A percentile compares a stretch with the other conserved stretches of the same genome.
Conservation (phyloP, 2,329 filamentous ascomycete species). For the Bipolaris bicolor region DNA sequence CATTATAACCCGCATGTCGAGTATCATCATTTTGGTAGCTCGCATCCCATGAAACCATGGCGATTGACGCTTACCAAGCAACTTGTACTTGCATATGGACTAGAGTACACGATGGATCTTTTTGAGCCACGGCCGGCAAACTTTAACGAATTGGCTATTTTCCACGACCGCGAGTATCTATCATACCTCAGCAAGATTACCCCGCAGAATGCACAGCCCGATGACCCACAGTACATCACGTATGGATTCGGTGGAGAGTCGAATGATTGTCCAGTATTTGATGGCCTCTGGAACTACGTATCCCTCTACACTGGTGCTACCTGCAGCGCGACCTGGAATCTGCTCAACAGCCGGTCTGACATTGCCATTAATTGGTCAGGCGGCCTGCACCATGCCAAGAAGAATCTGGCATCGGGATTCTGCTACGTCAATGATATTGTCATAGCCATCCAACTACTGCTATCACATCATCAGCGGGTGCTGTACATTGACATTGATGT, state of each 20-base stretch:
- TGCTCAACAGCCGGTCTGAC: slow-evolving; percentile 84
- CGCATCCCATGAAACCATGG: slow-evolving; percentile 99
- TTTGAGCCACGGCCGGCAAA: slow-evolving; percentile 84
- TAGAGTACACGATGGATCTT: slow-evolving; percentile 96
- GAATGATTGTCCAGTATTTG: slow-evolving; percentile 92
- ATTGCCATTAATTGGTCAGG: slow-evolving; percentile 99
- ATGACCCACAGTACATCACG: slow-evolving; percentile 56
- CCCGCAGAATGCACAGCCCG: slow-evolving; percentile 52
- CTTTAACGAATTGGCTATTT: slow-evolving; percentile 83
- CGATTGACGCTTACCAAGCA: slow-evolving; percentile 93
- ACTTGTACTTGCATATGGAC: slow-evolving; percentile 90
- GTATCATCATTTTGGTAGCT: slow-evolving; percentile 94
- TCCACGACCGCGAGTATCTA: slow-evolving; percentile 88
- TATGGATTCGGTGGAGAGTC: slow-evolving; percentile 78
- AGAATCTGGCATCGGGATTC: slow-evolving; percentile 90
- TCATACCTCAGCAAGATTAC: slow-evolving; percentile 74
- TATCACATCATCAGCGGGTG: slow-evolving; percentile 81
- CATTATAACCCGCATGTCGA: slow-evolving; percentile 96
- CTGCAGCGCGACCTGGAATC: slow-evolving; percentile 86
- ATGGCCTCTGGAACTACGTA: slow-evolving; percentile 94
- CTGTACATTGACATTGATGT: slow-evolving; percentile 96
- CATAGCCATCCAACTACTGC: slow-evolving; percentile 84
- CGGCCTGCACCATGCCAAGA: slow-evolving; percentile 94
- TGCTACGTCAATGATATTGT: slow-evolving; percentile 99
- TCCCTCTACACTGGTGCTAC: slow-evolving; percentile 91